phyloP scores from a whole-genome alignment of 371 early-diverging fungal genomes.

The Umbelopsis sp. region DNA sequence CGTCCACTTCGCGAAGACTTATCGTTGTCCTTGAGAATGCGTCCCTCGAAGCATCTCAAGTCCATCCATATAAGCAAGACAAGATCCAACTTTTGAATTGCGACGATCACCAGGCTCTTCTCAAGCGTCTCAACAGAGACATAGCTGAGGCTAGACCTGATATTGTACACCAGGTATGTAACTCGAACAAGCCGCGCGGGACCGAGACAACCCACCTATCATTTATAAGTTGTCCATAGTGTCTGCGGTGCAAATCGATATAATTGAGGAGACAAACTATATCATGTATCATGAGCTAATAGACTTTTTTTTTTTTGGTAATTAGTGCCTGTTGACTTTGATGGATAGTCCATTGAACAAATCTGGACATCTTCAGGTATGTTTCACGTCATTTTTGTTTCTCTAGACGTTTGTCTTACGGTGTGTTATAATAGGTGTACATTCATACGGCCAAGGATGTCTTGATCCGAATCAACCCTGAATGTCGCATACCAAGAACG shows the following conservation, averaged over 20 bases:
- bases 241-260: too few species aligned
- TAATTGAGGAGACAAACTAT: too few species aligned
- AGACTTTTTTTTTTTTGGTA: background rate
- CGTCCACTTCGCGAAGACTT: conserved; percentile 60
- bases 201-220: background rate
- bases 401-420: background rate
- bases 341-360: conserved; percentile 98
- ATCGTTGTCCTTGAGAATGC: conserved; percentile 93
- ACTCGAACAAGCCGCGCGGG: background rate
- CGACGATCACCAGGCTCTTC: conserved; percentile 93
- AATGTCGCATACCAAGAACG: conserved; percentile 97
- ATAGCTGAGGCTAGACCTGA: conserved; percentile 92
- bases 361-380: conserved; percentile 88
- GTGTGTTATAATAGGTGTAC: conserved; percentile 65
- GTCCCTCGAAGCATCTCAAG: conserved; percentile 88
- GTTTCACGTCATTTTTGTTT: background rate
- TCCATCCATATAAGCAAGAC: conserved; percentile 76
- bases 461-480: conserved; percentile 96
- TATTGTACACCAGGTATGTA: conserved; percentile 92
- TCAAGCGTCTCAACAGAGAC: conserved; percentile 83
- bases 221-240: background rate
- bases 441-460: conserved; percentile 93
- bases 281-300: background rate
- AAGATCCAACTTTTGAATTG: conserved; percentile 93
- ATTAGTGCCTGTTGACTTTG: conserved; percentile 91